These are phyloP conservation scores for Rhodotorula glutinis DNA, from an alignment of 1,284 basidiomycete genomes.

Conservation along the genomic window DNA sequence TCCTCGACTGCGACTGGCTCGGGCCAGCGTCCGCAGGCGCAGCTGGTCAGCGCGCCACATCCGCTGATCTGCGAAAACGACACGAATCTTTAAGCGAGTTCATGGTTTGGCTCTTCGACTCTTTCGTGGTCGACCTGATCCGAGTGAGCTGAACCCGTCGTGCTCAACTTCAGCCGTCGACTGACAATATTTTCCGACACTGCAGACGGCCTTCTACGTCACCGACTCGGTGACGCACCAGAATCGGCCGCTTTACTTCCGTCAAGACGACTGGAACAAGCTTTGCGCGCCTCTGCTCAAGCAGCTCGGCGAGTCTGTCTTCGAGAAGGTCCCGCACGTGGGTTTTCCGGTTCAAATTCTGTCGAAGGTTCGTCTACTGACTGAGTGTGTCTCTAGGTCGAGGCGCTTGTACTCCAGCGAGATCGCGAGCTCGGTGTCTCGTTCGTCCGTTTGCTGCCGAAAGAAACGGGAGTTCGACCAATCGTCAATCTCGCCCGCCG, in stretches of 20 bases:
- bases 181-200: not conserved
- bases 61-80: slow-evolving; percentile 68
- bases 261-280: slow-evolving; percentile 88
- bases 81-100: slow-evolving; percentile 78
- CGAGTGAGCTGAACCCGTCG: slow-evolving; percentile 56
- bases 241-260: slow-evolving; percentile 86
- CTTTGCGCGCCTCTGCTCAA: slow-evolving; percentile 77
- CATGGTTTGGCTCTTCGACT: slow-evolving; percentile 88
- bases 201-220: slow-evolving; percentile 84
- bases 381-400: slow-evolving; percentile 52
- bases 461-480: slow-evolving; percentile 88
- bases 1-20: slow-evolving; percentile 79
- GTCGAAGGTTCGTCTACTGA: not conserved
- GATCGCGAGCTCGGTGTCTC: slow-evolving; percentile 74
- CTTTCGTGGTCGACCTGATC: slow-evolving; percentile 73
- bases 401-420: slow-evolving; percentile 45
- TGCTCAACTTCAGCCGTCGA: not conserved
- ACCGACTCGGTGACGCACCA: slow-evolving; percentile 86
- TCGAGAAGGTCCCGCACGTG: slow-evolving; percentile 47
- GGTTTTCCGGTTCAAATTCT: slow-evolving; percentile 7
- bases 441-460: slow-evolving; percentile 84
- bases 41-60: slow-evolving; percentile 51
- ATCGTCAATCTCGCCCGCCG: slow-evolving; percentile 85
- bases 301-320: slow-evolving; percentile 55
- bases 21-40: slow-evolving; percentile 52